Evolutionary conservation across 139 green algal species (phyloP), one percentile per base, ranked within the genome.

Genomic region (Chlamydomonas applanata): DNA sequence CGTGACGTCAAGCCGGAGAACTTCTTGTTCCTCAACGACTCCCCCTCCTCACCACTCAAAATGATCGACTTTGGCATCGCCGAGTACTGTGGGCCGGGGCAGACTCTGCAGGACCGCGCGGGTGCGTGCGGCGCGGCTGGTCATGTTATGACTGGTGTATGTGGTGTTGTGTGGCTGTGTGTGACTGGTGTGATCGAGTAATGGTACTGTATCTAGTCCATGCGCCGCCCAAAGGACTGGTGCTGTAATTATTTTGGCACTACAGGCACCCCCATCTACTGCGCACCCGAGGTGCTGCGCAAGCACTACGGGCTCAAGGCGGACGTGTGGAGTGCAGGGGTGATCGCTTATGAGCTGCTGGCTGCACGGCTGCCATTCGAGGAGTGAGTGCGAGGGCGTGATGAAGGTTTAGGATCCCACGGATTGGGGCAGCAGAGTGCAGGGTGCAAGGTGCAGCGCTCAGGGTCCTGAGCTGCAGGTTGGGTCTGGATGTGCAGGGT

Each of bases 1-100:
- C 71, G 90, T 0, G 90, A 95, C 65, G 83, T 95, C 17, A 94
- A 94, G 78, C 90, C 90, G 0, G 89, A 91, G 9, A 96, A 95
- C 78, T 95, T 96, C 68, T 76, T 95, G 67, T 93, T 93, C 34
- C 46, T 89, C 14, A 84, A 66, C 34, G 33, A 71, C 0, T 57
- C 79, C 4, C 59, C 82, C 20, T 77, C 89, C 60, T 68, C 82
- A 0, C 86, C 85, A 0, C 79, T 96, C 17, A 94, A 94, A 44
- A 71, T 82, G 33, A 91, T 93, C 25, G 90, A 96, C 75, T 96
- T 96, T 85, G 90, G 90, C 1, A 71, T 92, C 29, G 86, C 88
- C 0, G 62, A 84, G 49, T 93, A 88, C 13, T 67, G 1, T 56
- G 57, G 56, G 71, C 40, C 59, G 0, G 64, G 36, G 0, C 30